These are phyloP conservation scores for Sugiyamaella grinbergsii DNA, from an alignment of 1,139 yeast genomes.

Conservation along the genomic window DNA sequence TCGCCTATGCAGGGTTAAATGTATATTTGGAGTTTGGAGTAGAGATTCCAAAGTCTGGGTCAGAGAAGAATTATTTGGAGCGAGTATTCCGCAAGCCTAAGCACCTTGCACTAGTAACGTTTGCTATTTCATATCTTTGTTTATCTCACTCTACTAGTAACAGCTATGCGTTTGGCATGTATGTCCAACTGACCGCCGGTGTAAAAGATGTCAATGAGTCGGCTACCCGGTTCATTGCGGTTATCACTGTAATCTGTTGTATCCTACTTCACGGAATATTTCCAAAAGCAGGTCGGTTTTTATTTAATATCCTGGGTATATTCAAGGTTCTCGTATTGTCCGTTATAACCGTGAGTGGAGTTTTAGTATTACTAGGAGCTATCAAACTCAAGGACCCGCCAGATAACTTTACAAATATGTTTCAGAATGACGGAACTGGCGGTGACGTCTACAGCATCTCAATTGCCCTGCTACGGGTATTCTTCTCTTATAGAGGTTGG, in stretches of 20 bases:
- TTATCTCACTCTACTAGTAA: constrained; percentile 84
- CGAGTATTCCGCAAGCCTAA: constrained; percentile 64
- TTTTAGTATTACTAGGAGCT: constrained; percentile 39
- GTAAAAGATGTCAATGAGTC: constrained; percentile 44
- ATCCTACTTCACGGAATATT: constrained; percentile 62
- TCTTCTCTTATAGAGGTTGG: constrained; percentile 67
- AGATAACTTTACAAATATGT: constrained; percentile 36
- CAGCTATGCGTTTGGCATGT: constrained; percentile 53
- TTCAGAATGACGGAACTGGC: constrained; percentile 40
- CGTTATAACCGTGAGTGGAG: constrained; percentile 71
- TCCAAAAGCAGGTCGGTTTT: constrained; percentile 62
- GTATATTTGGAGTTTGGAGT: constrained; percentile 80
- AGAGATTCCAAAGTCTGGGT: constrained; percentile 77
- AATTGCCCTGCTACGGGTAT: constrained; percentile 57
- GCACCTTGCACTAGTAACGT: constrained; percentile 68
- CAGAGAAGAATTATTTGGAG: constrained; percentile 77
- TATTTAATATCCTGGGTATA: constrained; percentile 67
- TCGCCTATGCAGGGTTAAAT: constrained; percentile 68
- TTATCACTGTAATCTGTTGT: constrained; percentile 66
- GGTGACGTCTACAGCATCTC: constrained; percentile 44
- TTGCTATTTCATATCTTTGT: constrained; percentile 63
- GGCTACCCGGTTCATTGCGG: constrained; percentile 38
- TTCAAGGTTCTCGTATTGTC: constrained; percentile 70
- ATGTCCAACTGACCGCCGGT: constrained; percentile 65
- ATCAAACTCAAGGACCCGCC: constrained; percentile 33